Evolutionary conservation across 805 yeast species (phyloP), one percentile per base, ranked within the genome.

Genomic region (Grigorovia transvaalensis): DNA sequence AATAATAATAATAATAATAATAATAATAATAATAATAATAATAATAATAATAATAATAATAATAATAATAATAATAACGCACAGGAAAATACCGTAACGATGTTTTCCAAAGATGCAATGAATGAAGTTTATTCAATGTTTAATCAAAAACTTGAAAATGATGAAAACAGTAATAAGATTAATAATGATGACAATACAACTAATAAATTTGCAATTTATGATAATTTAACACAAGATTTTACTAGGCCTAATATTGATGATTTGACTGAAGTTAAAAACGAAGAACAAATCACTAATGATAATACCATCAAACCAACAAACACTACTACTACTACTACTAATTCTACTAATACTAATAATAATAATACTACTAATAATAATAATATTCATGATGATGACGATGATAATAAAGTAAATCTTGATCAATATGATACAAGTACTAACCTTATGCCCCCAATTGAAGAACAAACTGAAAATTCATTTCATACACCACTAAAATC

Each of bases 91-190:
- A 88, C 96, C 0, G 76, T 85, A 56, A 89, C 96, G 0, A 69
- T 83, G 61, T 84, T 77, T 62, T 84, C 96, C 0, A 80, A 81
- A 49, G 80, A 81, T 59, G 91, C 96, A 1, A 77, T 81, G 52
- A 78, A 80, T 51, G 96, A 88, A 57, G 82, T 88, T 0, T 71
- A 77, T 55, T 76, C 79, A 15, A 85, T 88, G 88, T 85, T 88
- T 63, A 86, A 84, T 60, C 79, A 76, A 49, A 53, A 60, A 44
- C 53, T 42, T 9, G n/a, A 59, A 43, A 51, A 60, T 7, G 61
- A 57, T 20, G n/a, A 35, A 17, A 11, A 20, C 8, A 20, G 18
- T 19, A 46, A 15, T 9, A 46, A 35, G 38, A 30, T 5, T 46
- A 50, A 57, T n/a, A 57, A 60, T 19, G 63, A 59, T 38, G 59